Percentiles rank a stretch among this genome's conserved stretches.
These are phyloP conservation scores for Flaveria trinervia DNA, from an alignment of 129 eudicot genomes.

Conservation along the genomic window DNA sequence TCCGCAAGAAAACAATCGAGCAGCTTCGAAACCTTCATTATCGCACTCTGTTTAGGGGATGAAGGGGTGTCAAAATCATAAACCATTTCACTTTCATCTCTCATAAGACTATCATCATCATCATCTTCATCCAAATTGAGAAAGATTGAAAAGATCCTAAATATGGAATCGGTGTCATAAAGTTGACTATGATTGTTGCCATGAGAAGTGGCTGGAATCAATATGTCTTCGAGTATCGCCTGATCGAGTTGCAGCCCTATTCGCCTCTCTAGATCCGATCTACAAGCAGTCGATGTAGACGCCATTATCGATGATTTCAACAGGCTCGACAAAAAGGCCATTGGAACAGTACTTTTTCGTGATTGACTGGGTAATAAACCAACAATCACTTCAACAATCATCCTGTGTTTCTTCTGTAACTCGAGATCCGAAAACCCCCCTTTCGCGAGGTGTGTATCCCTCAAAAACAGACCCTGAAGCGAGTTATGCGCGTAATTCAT, in stretches of 20 bases:
- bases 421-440: slow-evolving; percentile 62
- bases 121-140: slow-evolving; percentile 94
- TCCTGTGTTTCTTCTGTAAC: slow-evolving; percentile 70
- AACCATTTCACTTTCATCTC: slow-evolving; percentile 79
- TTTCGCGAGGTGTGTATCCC: slow-evolving; percentile 57
- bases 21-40: slow-evolving; percentile 77
- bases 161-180: slow-evolving; percentile 75
- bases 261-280: slow-evolving; percentile 89
- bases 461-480: slow-evolving; percentile 62
- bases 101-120: slow-evolving; percentile 59
- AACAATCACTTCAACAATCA: slow-evolving; percentile 70
- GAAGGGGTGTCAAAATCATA: slow-evolving; percentile 84
- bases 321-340: slow-evolving; percentile 90
- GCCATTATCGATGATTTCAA: slow-evolving; percentile 69
- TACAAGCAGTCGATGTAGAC: slow-evolving; percentile 74
- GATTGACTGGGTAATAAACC: slow-evolving; percentile 81
- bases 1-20: slow-evolving; percentile 90
- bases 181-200: slow-evolving; percentile 63
- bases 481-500: slow-evolving; percentile 85
- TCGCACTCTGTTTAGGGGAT: slow-evolving; percentile 93
- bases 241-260: slow-evolving; percentile 91
- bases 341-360: slow-evolving; percentile 86
- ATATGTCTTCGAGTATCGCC: slow-evolving; percentile 93
- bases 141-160: slow-evolving; percentile 85
- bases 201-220: slow-evolving; percentile 66